phyloP scores from a whole-genome alignment of 2,329 filamentous ascomycete genomes.

The Fusarium torreyae region DNA sequence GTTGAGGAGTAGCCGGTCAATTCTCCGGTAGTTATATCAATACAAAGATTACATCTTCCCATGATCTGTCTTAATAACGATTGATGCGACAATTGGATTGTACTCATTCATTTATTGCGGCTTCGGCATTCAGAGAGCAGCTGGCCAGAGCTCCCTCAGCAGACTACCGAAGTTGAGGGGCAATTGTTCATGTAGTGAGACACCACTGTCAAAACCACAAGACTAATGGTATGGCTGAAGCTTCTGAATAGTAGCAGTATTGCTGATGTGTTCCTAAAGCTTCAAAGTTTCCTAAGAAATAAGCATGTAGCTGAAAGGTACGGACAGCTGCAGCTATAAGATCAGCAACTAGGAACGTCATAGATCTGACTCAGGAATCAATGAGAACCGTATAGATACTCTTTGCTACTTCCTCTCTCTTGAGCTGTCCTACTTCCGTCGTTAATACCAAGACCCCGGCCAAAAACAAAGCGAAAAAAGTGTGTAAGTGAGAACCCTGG shows the following conservation, averaged over 20 bases:
- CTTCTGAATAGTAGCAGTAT: not conserved
- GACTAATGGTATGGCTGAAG: not conserved
- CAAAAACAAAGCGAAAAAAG: not conserved
- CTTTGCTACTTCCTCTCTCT: no score
- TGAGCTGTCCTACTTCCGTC: no score
- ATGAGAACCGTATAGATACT: no score
- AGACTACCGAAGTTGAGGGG: not conserved
- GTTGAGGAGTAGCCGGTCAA: constrained; percentile 3
- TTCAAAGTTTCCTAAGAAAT: no score
- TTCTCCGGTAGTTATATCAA: no score
- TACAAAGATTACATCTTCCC: not conserved
- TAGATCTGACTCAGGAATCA: not conserved
- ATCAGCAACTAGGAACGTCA: not conserved
- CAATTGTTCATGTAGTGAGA: not conserved
- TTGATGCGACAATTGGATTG: no score
- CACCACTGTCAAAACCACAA: not conserved
- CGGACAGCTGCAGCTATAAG: not conserved
- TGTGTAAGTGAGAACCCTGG: not conserved
- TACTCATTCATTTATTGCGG: not conserved
- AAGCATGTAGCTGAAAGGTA: no score
- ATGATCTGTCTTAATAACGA: not conserved
- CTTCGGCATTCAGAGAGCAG: not conserved
- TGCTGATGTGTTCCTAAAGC: no score
- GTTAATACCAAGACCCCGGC: not conserved
- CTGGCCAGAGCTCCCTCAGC: not conserved